Base-by-base conservation (phyloP, 1,284 basidiomycete genomes). In the Entoloma clypeatum region DNA sequence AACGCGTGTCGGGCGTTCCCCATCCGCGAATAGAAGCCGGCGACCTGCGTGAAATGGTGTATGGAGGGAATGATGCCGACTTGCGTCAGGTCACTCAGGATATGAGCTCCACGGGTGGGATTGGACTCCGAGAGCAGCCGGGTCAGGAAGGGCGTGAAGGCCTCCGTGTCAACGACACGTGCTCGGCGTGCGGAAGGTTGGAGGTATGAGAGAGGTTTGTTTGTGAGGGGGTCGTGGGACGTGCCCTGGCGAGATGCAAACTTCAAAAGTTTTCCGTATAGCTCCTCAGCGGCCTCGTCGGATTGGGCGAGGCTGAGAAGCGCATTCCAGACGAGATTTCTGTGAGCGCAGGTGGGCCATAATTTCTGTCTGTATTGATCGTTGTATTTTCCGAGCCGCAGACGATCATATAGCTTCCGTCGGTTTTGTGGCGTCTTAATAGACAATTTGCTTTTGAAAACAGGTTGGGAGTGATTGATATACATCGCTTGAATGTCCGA, bases 1-100 rank as follows among this genome's bases (percentile, higher is more conserved):
- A 69, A 53, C 5, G 62, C 63, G 25, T 50, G 55, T 5, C 35
- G 7, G 1, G 48, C 41, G 27, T 67, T 53, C 1, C 62, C 61
- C 2, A 26, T 32, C 5, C 52, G 51, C 9, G 67, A 64, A 48
- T 63, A 70, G 25, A 44, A 52, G 5, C 64, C 59, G 1, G 59
- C 67, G 11, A 73, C 41, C 32, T 69, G 63, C 1, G 69, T 70
- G 33, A 63, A 68, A 37, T 69, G 63, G 37, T 66, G 59, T 1
- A 67, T 53, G 6, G 50, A 58, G 0, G 71, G 70, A 5, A 45
- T 39, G 16, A 71, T 37, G 4, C 61, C 61, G 5, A 62, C 41
- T 14, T 52, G 36, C 4, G 62, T 21, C 62, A 73, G 69, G 28
- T 71, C 65, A n/a, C 49, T 44, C 25, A 73, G 36, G 8, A 71